A percentile compares a stretch with the other conserved stretches of the same genome.
phyloP scores from a whole-genome alignment of 2,329 filamentous ascomycete species.

The Thyridium curvatum region DNA sequence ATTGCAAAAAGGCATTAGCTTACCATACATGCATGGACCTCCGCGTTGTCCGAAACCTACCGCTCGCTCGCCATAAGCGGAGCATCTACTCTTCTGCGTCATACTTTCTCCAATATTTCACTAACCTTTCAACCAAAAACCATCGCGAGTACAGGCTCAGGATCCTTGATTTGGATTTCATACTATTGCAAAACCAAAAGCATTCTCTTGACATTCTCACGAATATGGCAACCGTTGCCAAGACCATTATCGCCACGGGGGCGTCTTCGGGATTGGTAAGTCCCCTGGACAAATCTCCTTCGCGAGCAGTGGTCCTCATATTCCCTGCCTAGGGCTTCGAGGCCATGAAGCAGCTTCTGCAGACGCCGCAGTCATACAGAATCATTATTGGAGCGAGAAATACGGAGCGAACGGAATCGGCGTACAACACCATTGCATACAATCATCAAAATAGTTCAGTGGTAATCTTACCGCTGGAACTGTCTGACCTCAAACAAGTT shows the following conservation, averaged over 20 bases:
- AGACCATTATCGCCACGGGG: slow-evolving; percentile 5
- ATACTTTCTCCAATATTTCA: no score
- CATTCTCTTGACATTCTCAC: no score
- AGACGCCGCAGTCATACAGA: slow-evolving; percentile 1
- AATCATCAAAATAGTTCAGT: slow-evolving; percentile 12
- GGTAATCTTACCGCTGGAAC: slow-evolving; percentile 39
- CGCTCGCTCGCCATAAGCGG: no score
- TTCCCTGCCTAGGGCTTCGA: slow-evolving; percentile 3
- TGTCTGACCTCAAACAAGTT: slow-evolving; percentile 36
- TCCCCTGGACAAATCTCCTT: no score
- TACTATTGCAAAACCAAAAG: no score
- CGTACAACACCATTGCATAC: slow-evolving; percentile 2
- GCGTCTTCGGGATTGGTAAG: slow-evolving; percentile 4
- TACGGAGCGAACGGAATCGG: neutral
- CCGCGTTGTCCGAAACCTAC: no score
- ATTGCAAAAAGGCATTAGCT: no score
- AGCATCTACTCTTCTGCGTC: no score
- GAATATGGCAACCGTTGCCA: slow-evolving; percentile 5
- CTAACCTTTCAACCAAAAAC: no score
- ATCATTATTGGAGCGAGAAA: slow-evolving; percentile 7
- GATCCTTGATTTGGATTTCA: no score
- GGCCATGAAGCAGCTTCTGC: slow-evolving; percentile 19
- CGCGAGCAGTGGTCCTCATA: neutral
- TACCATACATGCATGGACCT: no score
- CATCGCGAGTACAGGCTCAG: no score